Conservation (phyloP, 352 stramenopile species). For the Halophytophthora batemanensis region DNA sequence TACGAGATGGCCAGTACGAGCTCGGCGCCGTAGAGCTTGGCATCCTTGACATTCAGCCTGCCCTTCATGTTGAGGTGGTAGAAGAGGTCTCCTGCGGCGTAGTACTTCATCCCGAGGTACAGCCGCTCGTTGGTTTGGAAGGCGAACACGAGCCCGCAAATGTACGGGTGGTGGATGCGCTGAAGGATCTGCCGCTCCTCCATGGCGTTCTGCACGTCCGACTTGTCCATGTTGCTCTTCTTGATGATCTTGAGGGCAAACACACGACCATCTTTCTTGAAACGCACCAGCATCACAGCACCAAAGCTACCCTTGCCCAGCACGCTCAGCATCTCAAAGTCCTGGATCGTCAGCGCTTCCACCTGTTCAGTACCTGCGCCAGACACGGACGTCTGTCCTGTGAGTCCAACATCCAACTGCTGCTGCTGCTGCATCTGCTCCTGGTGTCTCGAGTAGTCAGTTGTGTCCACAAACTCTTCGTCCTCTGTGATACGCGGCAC, state of each 20-base stretch:
- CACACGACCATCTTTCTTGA: slow-evolving; percentile 86
- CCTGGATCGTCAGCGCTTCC: slow-evolving; percentile 81
- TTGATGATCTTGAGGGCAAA: slow-evolving; percentile 91
- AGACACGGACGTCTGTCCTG: slow-evolving; percentile 16
- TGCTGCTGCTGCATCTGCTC: slow-evolving; percentile 13
- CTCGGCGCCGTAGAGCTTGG: slow-evolving; percentile 78
- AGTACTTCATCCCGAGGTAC: slow-evolving; percentile 90
- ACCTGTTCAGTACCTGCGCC: slow-evolving; percentile 11
- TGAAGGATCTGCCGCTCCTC: slow-evolving; percentile 88
- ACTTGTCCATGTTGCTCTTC: slow-evolving; percentile 85
- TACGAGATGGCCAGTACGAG: slow-evolving; percentile 88
- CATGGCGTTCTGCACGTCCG: slow-evolving; percentile 85
- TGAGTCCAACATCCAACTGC: slow-evolving; percentile 4
- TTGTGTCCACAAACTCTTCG: slow-evolving; percentile 33
- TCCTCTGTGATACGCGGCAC: slow-evolving; percentile 32
- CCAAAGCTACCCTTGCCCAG: slow-evolving; percentile 85
- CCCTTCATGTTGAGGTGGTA: slow-evolving; percentile 87
- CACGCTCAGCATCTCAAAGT: slow-evolving; percentile 91
- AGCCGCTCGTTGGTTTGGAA: slow-evolving; percentile 89
- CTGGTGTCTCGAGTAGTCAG: slow-evolving; percentile 28
- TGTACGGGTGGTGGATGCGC: slow-evolving; percentile 86
- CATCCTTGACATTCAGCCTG: slow-evolving; percentile 56
- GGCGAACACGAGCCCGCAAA: slow-evolving; percentile 83
- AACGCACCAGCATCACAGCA: slow-evolving; percentile 87
- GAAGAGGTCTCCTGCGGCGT: slow-evolving; percentile 84